Conservation (phyloP, 1,139 yeast genomes). For the Pichia sp. region DNA sequence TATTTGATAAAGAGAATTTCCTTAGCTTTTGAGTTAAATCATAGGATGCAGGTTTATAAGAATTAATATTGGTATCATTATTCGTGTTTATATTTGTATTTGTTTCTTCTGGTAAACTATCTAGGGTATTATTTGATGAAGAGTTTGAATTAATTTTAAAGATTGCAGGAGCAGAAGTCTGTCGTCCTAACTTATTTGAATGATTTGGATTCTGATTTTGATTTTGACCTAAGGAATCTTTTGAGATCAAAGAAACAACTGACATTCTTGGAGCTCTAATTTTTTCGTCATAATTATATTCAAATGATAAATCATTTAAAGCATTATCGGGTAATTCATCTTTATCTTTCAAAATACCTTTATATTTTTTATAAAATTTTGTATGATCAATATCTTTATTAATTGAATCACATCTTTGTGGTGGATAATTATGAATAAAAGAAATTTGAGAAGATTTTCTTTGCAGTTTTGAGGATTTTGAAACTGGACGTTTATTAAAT, state of each 20-base stretch:
- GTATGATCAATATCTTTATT: slow-evolving; percentile 27
- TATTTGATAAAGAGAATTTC: slow-evolving; percentile 16
- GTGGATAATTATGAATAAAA: slow-evolving; percentile 24
- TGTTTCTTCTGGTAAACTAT: slow-evolving; percentile 12
- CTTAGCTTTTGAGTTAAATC: slow-evolving; percentile 26
- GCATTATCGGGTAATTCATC: slow-evolving; percentile 25
- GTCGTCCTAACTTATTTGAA: slow-evolving; percentile 3
- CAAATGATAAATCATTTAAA: slow-evolving; percentile 23
- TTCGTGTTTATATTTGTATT: too few relatives aligned
- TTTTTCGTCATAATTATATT: slow-evolving; percentile 28
- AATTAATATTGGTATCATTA: slow-evolving; percentile 3
- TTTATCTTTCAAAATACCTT: slow-evolving; percentile 26
- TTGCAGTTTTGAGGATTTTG: slow-evolving; percentile 3
- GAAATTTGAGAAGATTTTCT: slow-evolving; percentile 27
- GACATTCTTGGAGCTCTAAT: slow-evolving; percentile 31
- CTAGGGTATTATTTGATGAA: slow-evolving; percentile 15
- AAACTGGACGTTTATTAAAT: slow-evolving; percentile 27
- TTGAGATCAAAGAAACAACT: slow-evolving; percentile 18
- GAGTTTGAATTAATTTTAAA: slow-evolving; percentile 8
- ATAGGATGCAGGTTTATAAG: slow-evolving; percentile 27
- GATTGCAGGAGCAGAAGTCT: slow-evolving; percentile 16
- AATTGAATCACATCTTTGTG: slow-evolving; percentile 25
- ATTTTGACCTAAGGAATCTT: not conserved
- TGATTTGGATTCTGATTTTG: not conserved
- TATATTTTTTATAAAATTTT: slow-evolving; percentile 25